Conservation (phyloP, 345 rosid species). For the Physaria fendleri region DNA sequence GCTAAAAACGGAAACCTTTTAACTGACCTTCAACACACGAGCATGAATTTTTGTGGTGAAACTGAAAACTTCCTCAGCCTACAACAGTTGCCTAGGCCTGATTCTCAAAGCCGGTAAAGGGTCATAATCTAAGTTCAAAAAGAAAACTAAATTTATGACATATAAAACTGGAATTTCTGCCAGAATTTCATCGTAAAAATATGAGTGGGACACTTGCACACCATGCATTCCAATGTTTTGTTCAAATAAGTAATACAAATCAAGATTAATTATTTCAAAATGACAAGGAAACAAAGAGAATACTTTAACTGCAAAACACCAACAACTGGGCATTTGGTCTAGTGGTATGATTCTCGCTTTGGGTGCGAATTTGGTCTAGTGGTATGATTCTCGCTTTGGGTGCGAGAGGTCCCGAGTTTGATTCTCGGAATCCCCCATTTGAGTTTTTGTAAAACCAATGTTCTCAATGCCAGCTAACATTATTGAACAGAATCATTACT, state of each 20-base stretch:
- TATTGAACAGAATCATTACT: too few species aligned
- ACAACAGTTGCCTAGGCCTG: not conserved
- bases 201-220: not conserved
- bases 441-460: not conserved
- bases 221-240: not conserved
- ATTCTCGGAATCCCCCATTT: slow-evolving; percentile 58
- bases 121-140: not conserved
- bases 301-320: not conserved
- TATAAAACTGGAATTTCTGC: not conserved
- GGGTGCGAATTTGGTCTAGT: slow-evolving; percentile 91
- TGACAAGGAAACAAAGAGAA: not conserved
- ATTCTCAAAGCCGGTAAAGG: not conserved
- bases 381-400: slow-evolving; percentile 94
- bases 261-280: not conserved
- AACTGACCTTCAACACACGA: not conserved
- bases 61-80: too few species aligned
- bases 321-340: slow-evolving; percentile 50
- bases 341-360: slow-evolving; percentile 77
- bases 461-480: too few species aligned
- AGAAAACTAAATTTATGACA: not conserved
- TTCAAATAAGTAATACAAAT: not conserved
- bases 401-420: slow-evolving; percentile 63
- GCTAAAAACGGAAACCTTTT: not conserved
- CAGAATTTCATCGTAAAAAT: not conserved
- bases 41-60: too few species aligned